A percentile compares a stretch with the other conserved stretches of the same genome.
These are phyloP conservation scores for Protomyces lactucae-debilis DNA, from an alignment of 1,139 yeast genomes.

Conservation along the genomic window DNA sequence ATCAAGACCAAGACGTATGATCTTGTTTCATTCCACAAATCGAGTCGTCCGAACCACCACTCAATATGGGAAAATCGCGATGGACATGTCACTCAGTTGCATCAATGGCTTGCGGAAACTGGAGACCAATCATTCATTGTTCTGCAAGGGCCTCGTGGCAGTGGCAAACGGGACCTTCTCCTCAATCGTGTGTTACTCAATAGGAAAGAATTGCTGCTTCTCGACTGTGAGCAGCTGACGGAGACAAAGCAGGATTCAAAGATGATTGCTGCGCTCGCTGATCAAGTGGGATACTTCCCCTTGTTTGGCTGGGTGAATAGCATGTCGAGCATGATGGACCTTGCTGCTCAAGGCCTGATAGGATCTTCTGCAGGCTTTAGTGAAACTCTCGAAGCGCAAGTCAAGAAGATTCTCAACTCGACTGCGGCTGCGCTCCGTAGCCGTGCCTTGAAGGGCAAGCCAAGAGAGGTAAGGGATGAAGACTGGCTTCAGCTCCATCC, in stretches of 20 bases:
- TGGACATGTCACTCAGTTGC: conserved; percentile 62
- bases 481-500: conserved; percentile 83
- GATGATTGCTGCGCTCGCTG: conserved; percentile 63
- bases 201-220: conserved; percentile 48
- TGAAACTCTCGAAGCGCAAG: conserved; percentile 77
- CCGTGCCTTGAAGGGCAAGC: conserved; percentile 50
- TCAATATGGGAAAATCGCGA: conserved; percentile 37
- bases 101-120: conserved; percentile 72
- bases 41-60: conserved; percentile 4
- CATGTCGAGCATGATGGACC: conserved; percentile 70
- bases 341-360: conserved; percentile 52
- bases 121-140: conserved; percentile 72
- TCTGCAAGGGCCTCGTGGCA: conserved; percentile 88
- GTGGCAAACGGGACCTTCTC: conserved; percentile 82
- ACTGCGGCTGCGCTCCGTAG: conserved; percentile 68
- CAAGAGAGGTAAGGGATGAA: conserved; percentile 55
- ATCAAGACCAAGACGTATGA: conserved; percentile 26
- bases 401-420: conserved; percentile 72
- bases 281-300: conserved; percentile 83
- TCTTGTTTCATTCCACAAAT: conserved; percentile 37
- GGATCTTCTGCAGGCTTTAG: conserved; percentile 92
- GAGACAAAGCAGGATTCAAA: conserved; percentile 70
- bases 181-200: conserved; percentile 59
- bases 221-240: conserved; percentile 73
- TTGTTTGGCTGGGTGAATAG: conserved; percentile 89